These are phyloP conservation scores for Chaetomiaceae sp. DNA, from an alignment of 2,329 filamentous ascomycete species.

Conservation along the genomic window DNA sequence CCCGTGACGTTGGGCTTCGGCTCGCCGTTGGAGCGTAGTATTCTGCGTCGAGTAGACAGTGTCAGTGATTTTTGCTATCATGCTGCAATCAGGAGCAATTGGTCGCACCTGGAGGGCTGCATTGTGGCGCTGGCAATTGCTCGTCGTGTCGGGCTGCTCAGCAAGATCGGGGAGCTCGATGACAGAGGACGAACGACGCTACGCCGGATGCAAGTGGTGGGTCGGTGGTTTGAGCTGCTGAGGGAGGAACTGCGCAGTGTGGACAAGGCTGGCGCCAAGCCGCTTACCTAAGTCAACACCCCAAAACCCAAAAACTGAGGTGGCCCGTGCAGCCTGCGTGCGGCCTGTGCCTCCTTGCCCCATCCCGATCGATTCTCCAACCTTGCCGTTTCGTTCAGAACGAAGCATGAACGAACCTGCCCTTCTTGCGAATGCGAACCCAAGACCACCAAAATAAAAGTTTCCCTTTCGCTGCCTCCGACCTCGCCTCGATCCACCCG, in stretches of 20 bases:
- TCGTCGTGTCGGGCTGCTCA: constrained; percentile 18
- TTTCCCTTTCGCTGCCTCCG: not conserved
- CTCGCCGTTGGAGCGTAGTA: constrained; percentile 47
- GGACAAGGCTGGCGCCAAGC: not conserved
- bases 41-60: constrained; percentile 30
- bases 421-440: not conserved
- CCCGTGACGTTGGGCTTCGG: constrained; percentile 75
- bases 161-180: constrained; percentile 2
- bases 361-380: too few relatives aligned
- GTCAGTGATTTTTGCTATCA: not conserved
- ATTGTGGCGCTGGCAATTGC: constrained; percentile 28
- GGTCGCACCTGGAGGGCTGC: constrained; percentile 28
- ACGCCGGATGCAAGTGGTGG: not conserved
- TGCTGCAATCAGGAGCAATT: not conserved
- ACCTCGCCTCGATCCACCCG: not conserved
- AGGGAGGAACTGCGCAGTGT: too few relatives aligned
- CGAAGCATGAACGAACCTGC: constrained; percentile 14
- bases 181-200: constrained; percentile 6
- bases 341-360: constrained; percentile 3
- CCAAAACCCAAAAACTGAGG: not conserved
- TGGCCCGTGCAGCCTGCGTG: constrained; percentile 11
- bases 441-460: not conserved
- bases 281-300: constrained; percentile 9
- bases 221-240: constrained; percentile 1
- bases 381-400: constrained; percentile 2